Evolutionary conservation across 768 basidiomycete species (phyloP).

Genomic region (Cytidiella melzeri): DNA sequence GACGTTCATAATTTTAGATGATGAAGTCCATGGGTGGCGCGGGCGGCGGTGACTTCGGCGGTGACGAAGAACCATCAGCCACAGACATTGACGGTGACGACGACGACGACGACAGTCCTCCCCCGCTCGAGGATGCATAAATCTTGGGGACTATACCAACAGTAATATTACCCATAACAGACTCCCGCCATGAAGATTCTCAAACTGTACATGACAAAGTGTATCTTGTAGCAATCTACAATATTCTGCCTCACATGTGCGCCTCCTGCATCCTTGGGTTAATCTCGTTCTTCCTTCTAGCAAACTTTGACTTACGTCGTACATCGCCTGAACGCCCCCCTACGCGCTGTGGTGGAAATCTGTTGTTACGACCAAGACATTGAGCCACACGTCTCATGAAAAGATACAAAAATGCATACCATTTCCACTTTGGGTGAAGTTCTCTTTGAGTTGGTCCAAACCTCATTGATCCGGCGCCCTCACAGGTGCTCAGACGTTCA

Average conservation of each 20-base stretch:
- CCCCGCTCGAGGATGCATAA: conserved; percentile 67
- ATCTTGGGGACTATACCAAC: no score
- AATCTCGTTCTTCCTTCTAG: no score
- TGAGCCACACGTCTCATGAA: no score
- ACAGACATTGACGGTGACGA: conserved; percentile 17
- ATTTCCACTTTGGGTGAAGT: no score
- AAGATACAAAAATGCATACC: no score
- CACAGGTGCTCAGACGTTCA: no score
- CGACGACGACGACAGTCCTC: conserved; percentile 51
- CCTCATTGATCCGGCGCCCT: no score
- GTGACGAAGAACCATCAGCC: conserved; percentile 2
- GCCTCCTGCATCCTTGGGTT: background rate
- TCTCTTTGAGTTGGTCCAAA: no score
- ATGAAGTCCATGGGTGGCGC: conserved; percentile 35
- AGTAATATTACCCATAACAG: background rate
- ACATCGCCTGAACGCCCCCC: no score
- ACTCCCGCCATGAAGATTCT: background rate
- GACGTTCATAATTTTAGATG: conserved; percentile 27
- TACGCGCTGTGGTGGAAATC: no score
- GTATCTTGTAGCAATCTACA: conserved; percentile 6
- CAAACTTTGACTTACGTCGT: no score
- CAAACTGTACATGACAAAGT: conserved; percentile 7
- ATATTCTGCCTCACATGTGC: conserved; percentile 1
- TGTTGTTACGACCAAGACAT: no score
- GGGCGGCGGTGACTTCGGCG: conserved; percentile 9